Evolutionary conservation across 352 stramenopile species (phyloP).

Genomic region (Aphanomyces euteiches): DNA sequence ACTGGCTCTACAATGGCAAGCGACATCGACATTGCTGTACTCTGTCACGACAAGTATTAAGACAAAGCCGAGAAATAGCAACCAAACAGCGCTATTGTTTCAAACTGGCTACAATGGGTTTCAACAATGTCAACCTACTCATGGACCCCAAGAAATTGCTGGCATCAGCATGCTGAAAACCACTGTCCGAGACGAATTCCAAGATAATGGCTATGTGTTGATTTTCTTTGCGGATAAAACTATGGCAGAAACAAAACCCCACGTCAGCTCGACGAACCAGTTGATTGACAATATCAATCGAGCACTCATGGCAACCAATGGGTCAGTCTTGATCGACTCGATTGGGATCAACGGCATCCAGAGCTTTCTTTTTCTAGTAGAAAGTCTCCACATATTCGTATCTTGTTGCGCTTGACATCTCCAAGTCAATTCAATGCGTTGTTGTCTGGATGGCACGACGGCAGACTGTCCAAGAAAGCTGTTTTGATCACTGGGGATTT

Average conservation of each 20-base stretch:
- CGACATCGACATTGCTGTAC: background rate
- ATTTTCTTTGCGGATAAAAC: constrained; percentile 1
- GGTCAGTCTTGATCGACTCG: background rate
- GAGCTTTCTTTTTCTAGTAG: background rate
- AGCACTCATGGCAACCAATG: background rate
- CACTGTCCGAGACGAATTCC: background rate
- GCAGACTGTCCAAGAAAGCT: background rate
- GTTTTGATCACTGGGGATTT: background rate
- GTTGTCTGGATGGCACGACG: background rate
- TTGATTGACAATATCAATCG: background rate
- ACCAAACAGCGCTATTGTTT: constrained; percentile 4
- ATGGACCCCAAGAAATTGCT: background rate
- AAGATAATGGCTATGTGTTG: constrained; percentile 3
- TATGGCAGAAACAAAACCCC: background rate
- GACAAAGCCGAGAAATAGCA: background rate
- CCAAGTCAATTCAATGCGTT: background rate
- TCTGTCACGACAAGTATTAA: constrained; percentile 14
- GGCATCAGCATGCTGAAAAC: constrained; percentile 19
- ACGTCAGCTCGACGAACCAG: constrained; percentile 7
- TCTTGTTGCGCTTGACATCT: background rate
- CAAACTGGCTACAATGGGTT: background rate
- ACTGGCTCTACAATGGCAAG: background rate
- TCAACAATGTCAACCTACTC: constrained; percentile 1
- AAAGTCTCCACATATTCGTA: background rate
- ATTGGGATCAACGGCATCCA: constrained; percentile 20